These are phyloP conservation scores for Micractinium sp. DNA, from an alignment of 139 green algal species.

Conservation along the genomic window DNA sequence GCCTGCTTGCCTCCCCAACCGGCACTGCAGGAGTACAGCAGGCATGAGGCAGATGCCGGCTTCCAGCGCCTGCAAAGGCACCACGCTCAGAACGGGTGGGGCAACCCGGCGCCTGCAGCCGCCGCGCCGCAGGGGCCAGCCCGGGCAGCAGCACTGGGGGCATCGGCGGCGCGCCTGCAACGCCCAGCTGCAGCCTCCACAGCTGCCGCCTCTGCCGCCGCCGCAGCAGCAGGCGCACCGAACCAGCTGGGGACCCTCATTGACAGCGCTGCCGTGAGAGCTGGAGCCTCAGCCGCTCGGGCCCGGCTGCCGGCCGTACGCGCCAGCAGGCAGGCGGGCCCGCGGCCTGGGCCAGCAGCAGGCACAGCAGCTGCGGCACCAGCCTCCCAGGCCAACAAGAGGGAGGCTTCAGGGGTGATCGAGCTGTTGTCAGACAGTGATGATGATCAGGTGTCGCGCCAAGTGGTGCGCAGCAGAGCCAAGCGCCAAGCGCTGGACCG, in stretches of 20 bases:
- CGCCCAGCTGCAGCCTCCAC: not conserved
- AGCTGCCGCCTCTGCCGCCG: not conserved
- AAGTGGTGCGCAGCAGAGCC: not conserved
- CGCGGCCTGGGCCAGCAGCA: not conserved
- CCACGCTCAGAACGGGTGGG: not conserved
- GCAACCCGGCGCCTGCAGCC: not conserved
- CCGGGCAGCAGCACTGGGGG: not conserved
- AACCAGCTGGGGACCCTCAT: too few relatives aligned
- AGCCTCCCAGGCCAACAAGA: not conserved
- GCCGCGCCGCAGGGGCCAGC: not conserved
- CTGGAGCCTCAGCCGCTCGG: too few relatives aligned
- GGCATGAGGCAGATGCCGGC: not conserved
- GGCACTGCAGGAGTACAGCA: not conserved
- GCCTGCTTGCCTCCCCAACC: too few relatives aligned
- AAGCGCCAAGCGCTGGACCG: not conserved
- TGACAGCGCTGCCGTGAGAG: too few relatives aligned
- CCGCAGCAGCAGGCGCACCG: not conserved
- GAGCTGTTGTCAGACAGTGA: not conserved
- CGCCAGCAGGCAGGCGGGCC: not conserved
- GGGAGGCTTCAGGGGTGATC: not conserved
- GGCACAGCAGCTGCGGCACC: not conserved
- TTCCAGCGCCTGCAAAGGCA: not conserved
- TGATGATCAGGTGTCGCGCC: not conserved
- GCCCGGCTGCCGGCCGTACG: not conserved
- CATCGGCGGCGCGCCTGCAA: not conserved